Conservation (phyloP, 2,329 filamentous ascomycete genomes). For the Xylariales sp. region DNA sequence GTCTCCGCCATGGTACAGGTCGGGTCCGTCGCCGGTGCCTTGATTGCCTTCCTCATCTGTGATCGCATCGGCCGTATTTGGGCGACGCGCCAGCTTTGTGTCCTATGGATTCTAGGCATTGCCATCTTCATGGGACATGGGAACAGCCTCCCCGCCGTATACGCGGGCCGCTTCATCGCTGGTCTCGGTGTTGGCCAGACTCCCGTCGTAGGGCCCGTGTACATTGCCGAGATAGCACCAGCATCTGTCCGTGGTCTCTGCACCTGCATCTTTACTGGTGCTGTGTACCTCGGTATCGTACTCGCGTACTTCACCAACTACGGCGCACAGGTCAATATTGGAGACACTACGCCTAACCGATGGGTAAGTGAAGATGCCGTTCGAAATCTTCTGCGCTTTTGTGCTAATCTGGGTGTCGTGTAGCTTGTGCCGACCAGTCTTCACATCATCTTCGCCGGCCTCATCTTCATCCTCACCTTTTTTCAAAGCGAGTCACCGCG, state of each 20-base stretch:
- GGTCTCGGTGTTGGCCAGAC: slow-evolving; percentile 75
- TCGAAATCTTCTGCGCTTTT: not conserved
- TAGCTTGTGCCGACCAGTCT: slow-evolving; percentile 78
- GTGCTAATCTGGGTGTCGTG: slow-evolving; percentile 39
- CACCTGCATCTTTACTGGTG: slow-evolving; percentile 75
- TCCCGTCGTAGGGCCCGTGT: slow-evolving; percentile 75
- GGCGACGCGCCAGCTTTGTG: slow-evolving; percentile 68
- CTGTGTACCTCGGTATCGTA: slow-evolving; percentile 82
- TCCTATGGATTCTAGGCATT: slow-evolving; percentile 69
- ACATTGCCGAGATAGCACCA: slow-evolving; percentile 78
- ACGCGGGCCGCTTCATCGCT: slow-evolving; percentile 74
- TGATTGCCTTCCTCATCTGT: slow-evolving; percentile 70
- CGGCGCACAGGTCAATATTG: slow-evolving; percentile 64
- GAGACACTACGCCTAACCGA: slow-evolving; percentile 58
- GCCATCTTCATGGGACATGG: slow-evolving; percentile 67
- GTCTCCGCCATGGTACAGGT: slow-evolving; percentile 86
- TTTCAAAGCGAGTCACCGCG: slow-evolving; percentile 77
- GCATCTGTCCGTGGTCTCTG: slow-evolving; percentile 77
- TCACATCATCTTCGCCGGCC: slow-evolving; percentile 79
- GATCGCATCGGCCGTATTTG: slow-evolving; percentile 72
- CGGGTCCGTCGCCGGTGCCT: slow-evolving; percentile 77
- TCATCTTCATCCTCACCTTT: slow-evolving; percentile 78
- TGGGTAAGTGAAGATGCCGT: slow-evolving; percentile 54
- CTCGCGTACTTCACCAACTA: slow-evolving; percentile 82
- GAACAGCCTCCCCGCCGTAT: slow-evolving; percentile 68